Base-by-base conservation (phyloP, 495 filamentous ascomycete genomes). In the Penicillium maclennaniae region DNA sequence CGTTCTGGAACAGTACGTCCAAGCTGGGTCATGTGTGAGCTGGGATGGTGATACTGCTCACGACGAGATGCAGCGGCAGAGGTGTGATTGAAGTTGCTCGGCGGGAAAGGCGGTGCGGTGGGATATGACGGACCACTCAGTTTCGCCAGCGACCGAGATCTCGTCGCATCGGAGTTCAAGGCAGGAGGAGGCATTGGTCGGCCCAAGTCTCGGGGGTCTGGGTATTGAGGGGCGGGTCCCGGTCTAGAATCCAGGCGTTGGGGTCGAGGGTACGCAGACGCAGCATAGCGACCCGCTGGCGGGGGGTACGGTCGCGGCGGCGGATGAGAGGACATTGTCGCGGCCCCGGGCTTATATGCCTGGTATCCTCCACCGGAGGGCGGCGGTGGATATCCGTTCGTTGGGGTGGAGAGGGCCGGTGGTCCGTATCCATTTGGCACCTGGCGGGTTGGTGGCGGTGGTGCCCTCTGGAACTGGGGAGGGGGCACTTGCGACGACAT, bases 1-100 rank as follows among this genome's bases (percentile, higher is more conserved):
- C 91, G 82, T 58, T 96, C 92, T 7, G 95, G 95, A 1, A 99
- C 89, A 23, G 90, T 71, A 46, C 95, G 82, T 15, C 95, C 95
- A 66, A 95, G 89, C 20, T 92, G 95, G 25, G 91, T 97, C 62
- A 90, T 80, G 31, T 88, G 85, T 49, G 66, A 69, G 43, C 70
- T 73, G 59, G 74, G 65, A 51, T 81, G 75, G 70, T 93, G 91
- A 16, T 83, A 85, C 17, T 83, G 85, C 34, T 87, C 82, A 47
- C 90, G 85, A 23, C 91, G 85, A 59, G 91, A 90, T 36, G 85
- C 80, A 55, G 82, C 86, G 17, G 84, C 85, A 27, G 88, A 83
- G 7, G 82, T 73, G 51, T 86, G 79, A 45, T 82, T 83, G 67
- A 86, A 91, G 40, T 77, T 80, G 57, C 71, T 84, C 10, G 84